Evolutionary conservation across 176 grass and related monocot species (phyloP), one percentile per base, ranked within the genome.

Genomic region (Oryza glaberrima): DNA sequence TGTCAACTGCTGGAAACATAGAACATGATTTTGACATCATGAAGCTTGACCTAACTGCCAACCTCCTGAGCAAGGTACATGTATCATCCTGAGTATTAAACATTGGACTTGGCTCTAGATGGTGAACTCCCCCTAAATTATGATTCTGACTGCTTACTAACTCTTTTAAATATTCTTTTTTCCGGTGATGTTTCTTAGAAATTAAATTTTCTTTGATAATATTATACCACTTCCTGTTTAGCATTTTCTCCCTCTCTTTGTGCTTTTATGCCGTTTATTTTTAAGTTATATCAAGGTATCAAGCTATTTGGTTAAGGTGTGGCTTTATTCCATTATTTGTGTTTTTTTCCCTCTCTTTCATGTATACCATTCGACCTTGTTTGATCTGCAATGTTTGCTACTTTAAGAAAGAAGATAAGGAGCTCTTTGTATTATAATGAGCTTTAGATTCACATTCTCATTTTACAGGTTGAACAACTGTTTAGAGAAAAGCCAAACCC

Each of bases 401-500:
- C 16, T 58, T 20, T 5, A 58, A 58, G 19, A 58, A 58, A 58
- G 19, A 20, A 7, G 19, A 20, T 58, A 56, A 56, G 17, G 41
- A 75, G 25, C 36, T 17, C 23, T 70, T 79, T 56, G 77, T 85
- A 54, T 22, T 66, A 51, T 36, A 35, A 72, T 78, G 67, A 68
- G 65, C 23, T 81, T 32, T 77, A 43, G 19, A 14, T 0, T 67
- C 23, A 47, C 56, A 72, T 88, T 52, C 16, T 44, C 43, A 9
- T 80, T 68, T 77, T 82, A 61, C 75, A 95, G 91, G 73, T 96
- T 83, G 76, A 91, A 48, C 69, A 69, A 84, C 15, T 86, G 70
- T 89, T 89, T 88, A 67, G 79, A 60, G 88, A 73, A 16, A 93
- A 91, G 48, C 84, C 81, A 72, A 66, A 93, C 70, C 73, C 88